phyloP scores from a whole-genome alignment of 345 rosid genomes.

The Melaleuca quinquenervia region DNA sequence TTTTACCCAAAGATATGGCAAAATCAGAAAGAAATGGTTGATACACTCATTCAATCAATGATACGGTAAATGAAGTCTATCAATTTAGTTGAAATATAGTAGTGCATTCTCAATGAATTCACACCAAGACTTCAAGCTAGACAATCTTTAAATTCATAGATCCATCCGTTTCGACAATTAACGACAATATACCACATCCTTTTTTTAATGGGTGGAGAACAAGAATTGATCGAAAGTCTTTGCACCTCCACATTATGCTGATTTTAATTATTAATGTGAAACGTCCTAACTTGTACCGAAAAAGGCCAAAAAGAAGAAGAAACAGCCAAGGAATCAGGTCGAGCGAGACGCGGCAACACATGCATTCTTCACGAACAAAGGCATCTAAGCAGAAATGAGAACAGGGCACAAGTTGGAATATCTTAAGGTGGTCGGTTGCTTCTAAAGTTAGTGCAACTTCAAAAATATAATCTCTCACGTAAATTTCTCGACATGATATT shows the following conservation, averaged over 20 bases:
- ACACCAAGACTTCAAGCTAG: neutral
- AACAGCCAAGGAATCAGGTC: neutral
- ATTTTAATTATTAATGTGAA: neutral
- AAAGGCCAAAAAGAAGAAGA: neutral
- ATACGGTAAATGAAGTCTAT: neutral
- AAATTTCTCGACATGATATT: neutral
- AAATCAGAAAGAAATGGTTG: no score
- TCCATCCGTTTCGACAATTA: neutral
- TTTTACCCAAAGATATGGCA: neutral
- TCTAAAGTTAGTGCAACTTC: neutral
- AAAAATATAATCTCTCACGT: neutral
- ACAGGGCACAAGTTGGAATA: neutral
- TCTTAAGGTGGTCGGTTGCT: neutral
- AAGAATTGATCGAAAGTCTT: neutral
- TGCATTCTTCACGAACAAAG: neutral
- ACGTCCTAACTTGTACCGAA: neutral
- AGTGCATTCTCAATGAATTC: neutral
- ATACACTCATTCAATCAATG: neutral
- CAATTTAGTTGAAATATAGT: neutral
- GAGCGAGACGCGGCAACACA: neutral
- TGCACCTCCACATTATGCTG: neutral
- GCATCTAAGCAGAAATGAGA: neutral
- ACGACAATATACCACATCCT: neutral
- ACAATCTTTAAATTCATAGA: neutral
- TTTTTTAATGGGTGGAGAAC: no score